Base-by-base conservation (phyloP, 768 basidiomycete genomes). In the Cyathus striatus region DNA sequence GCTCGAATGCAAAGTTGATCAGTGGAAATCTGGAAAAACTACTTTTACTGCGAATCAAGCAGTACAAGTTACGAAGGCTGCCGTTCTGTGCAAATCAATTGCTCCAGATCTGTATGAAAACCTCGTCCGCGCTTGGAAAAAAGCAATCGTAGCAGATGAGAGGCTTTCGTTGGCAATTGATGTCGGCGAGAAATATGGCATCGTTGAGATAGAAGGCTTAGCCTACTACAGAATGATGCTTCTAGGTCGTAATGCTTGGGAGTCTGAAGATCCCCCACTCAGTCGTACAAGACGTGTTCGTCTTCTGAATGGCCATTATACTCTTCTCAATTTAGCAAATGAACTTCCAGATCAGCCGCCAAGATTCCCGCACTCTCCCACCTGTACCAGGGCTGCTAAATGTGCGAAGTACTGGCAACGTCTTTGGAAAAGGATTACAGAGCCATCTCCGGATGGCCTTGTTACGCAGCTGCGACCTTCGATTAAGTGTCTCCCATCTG, bases 191-290 rank as follows among this genome's bases (percentile, higher is more conserved):
- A 66, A 73, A 30, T 65, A 73, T 25, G 69, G 68, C 40, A 53
- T 78, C 35, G 65, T 69, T 10, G 54, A 60, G 20, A 63, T 78
- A 16, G 64, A 72, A 46, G 76, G 74, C 10, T 60, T 69, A 47
- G 73, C 75, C 14, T 80, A 78, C 48, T 68, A 75, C 43, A 61
- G 68, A 30, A 72, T 78, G 68, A 63, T 79, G 56, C 59, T 76
- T 13, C 70, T 72, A 50, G 78, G 76, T 13, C 64, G 70, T 27
- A 62, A 71, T 21, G 57, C 58, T 18, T 79, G 78, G 76, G 70
- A 72, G 38, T 47, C 61, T 6, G n/a, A n/a, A n/a, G 76, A 77
- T 41, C 49, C 57, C n/a, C 52, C 52, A n/a, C 60, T 79, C 25
- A 65, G 66, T 20, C 64, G 72, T 10, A 57, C 68, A n/a, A 76